Base-by-base conservation (phyloP, 2,329 filamentous ascomycete species). In the Aspergillus brunneoviolaceus region DNA sequence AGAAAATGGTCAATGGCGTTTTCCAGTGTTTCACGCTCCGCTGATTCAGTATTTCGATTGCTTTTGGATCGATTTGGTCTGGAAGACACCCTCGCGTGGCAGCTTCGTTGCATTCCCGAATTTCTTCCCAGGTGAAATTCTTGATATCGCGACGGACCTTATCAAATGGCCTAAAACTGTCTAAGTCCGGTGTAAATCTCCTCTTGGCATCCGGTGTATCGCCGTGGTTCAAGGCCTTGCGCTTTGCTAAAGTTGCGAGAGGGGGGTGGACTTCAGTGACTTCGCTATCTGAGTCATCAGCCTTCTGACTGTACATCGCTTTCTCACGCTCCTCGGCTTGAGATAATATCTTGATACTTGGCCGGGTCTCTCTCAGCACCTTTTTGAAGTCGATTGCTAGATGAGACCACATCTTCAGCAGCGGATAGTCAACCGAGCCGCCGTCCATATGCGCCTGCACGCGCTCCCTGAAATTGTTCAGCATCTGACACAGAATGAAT, bases 1-100 rank as follows among this genome's bases (percentile, higher is more conserved):
- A 61, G 29, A 81, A 79, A 0, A 61, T 76, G 0, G 80, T 69
- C 51, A 87, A 78, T 0, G 86, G 86, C 0, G 68, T 67, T 1
- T 80, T 69, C 89, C 89, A 91, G 1, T 84, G 82, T 7, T 72
- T 69, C 1, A 90, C 82, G 0, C 84, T 82, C n/a, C 83, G 75
- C 16, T 80, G 76, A 50, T 84, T 86, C 16, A 90, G 77, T 0
- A 79, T 78, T 29, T 87, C 82, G 23, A 87, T 85, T 0, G 89
- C 86, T 42, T 85, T 83, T 0, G 84, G 81, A 0, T 87, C 83
- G 0, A 86, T 82, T 0, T 86, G 79, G 6, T 83, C 82, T 0
- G 85, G 86, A 65, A 87, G 79, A 0, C 87, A 86, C 0, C 85
- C 82, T 19, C 79, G 79, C 27, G 82, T 83, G 12, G 84, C 84